phyloP scores from a whole-genome alignment of 83 land plant species.

The Diphasiastrum complanatum region DNA sequence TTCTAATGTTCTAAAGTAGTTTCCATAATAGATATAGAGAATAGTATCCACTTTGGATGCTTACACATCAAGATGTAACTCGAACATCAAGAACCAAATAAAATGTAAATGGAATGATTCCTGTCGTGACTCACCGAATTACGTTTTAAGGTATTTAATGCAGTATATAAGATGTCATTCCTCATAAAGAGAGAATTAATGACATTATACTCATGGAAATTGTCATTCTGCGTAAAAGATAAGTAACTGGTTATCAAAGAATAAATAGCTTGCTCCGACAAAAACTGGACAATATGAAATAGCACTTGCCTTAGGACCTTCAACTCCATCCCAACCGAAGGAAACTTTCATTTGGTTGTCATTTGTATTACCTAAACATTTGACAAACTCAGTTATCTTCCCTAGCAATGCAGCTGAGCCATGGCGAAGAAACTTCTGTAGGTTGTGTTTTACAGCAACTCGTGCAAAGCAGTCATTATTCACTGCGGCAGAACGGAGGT shows the following conservation, averaged over 20 bases:
- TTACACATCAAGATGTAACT: too few relatives aligned
- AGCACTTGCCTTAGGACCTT: constrained; percentile 20
- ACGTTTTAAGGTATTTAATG: too few relatives aligned
- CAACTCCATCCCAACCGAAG: constrained; percentile 23
- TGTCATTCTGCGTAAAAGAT: neutral
- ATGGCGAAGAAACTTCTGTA: constrained; percentile 63
- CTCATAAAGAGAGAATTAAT: too few relatives aligned
- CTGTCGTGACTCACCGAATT: too few relatives aligned
- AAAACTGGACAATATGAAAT: neutral
- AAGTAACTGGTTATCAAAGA: neutral
- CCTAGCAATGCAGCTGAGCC: constrained; percentile 39
- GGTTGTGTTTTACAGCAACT: constrained; percentile 48
- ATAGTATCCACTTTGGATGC: too few relatives aligned
- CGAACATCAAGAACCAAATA: too few relatives aligned
- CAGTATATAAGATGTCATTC: too few relatives aligned
- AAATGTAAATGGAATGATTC: too few relatives aligned
- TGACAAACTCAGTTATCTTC: constrained; percentile 58
- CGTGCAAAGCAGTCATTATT: constrained; percentile 78
- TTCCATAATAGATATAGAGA: too few relatives aligned
- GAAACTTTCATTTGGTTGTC: constrained; percentile 14
- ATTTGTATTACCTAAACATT: constrained; percentile 16
- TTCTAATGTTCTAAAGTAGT: too few relatives aligned
- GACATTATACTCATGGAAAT: too few relatives aligned
- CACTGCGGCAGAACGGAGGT: constrained; percentile 73
- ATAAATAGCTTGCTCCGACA: neutral